A percentile compares a stretch with the other conserved stretches of the same genome.
phyloP scores from a whole-genome alignment of 768 basidiomycete genomes.

The Collybia sordida region DNA sequence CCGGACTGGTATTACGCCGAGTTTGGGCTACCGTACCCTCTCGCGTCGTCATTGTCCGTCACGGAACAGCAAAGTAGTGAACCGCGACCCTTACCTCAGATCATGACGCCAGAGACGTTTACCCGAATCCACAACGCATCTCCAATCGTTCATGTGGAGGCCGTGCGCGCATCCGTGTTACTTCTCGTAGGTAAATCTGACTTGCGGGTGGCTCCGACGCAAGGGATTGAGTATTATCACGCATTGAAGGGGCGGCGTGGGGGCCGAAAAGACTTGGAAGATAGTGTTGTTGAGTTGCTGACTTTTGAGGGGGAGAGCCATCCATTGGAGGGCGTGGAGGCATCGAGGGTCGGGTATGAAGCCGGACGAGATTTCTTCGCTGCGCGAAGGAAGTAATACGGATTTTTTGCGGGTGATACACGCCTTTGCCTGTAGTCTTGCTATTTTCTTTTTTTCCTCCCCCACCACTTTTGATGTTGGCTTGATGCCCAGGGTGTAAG shows the following conservation, averaged over 20 bases:
- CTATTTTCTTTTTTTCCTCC: too few species aligned
- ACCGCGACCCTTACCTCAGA: constrained; percentile 18
- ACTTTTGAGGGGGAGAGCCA: constrained; percentile 64
- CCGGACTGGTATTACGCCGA: constrained; percentile 66
- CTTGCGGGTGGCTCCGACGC: constrained; percentile 59
- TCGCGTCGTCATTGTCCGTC: constrained; percentile 31
- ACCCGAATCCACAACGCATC: constrained; percentile 45
- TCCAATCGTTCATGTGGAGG: constrained; percentile 54
- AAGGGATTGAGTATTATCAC: constrained; percentile 66
- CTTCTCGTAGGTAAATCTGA: constrained; percentile 62
- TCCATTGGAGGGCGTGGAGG: constrained; percentile 63
- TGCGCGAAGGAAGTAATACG: neutral
- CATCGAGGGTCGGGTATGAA: constrained; percentile 52
- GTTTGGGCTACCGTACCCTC: constrained; percentile 39
- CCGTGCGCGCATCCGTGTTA: constrained; percentile 52
- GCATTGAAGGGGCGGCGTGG: constrained; percentile 47
- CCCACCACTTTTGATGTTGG: too few species aligned
- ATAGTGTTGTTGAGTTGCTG: constrained; percentile 52
- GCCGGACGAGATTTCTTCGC: constrained; percentile 52
- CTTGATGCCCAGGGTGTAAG: too few species aligned
- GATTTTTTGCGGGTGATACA: too few species aligned
- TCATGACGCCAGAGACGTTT: constrained; percentile 47
- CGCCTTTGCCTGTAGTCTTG: too few species aligned
- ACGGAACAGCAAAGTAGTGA: constrained; percentile 3
- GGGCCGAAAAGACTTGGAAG: constrained; percentile 8